Evolutionary conservation across 495 filamentous ascomycete species (phyloP), one percentile per base, ranked within the genome.

Genomic region (Trichoderma virens): DNA sequence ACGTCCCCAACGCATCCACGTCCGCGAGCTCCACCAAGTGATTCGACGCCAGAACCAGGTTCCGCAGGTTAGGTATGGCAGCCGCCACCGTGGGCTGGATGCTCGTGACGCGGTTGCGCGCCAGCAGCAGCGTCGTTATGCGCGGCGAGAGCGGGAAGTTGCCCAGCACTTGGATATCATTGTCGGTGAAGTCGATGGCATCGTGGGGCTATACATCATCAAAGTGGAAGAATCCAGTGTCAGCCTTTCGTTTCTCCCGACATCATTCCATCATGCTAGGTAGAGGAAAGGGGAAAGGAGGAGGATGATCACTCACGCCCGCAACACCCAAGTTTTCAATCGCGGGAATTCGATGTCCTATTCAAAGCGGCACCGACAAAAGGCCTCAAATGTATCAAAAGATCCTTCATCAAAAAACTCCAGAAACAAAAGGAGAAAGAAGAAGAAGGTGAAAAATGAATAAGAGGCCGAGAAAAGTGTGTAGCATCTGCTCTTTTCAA

Each of bases 291-390:
- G 63, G 60, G 68, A 65, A 62, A 59, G 51, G 47, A 68, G 61
- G 38, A 41, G 34, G 14, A 66, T 28, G n/a, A n/a, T n/a, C n/a
- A 84, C 86, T 62, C 75, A 96, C 93, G 67, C 91, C 92, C 64
- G 94, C 93, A 74, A 93, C 88, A 82, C 94, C 95, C 76, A 99
- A 75, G 74, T 99, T 99, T 85, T 99, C 95, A 80, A 98, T 97
- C 27, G 88, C 84, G 70, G 94, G 91, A 71, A 99, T 97, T 79
- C 96, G 92, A 79, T 97, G 95, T 76, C 94, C 94, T 98, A 85
- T 80, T 87, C 23, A 56, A 7, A 9, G 16, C 61, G 79, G 6
- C 34, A 13, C 34, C 72, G 79, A 83, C 80, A 86, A 86, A 45
- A 23, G 43, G 43, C 43, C 84, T 83, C 78, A 88, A 88, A 84